Evolutionary conservation across 176 grass and related monocot species (phyloP), one percentile per base, ranked within the genome.

Genomic region (Otatea glauca): DNA sequence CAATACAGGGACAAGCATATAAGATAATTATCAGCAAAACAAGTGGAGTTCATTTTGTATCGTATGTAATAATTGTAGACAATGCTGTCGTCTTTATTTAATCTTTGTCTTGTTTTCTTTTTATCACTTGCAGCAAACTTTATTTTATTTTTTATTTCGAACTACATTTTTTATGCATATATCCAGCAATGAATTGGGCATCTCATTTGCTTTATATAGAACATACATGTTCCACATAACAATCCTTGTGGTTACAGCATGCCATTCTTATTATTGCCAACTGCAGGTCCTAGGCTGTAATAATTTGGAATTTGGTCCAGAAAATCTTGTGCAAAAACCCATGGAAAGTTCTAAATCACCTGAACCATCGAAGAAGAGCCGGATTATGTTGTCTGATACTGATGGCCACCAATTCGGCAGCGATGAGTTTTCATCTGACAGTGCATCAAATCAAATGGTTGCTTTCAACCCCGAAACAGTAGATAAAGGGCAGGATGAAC

Each of bases 341-440:
- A 91, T 87, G 89, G 84, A 87, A 66, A 87, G 60, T 80, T 83
- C 84, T 61, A 91, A 80, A 80, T 78, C 85, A 56, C 77, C 83
- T 54, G 85, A 87, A 69, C 72, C 68, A 68, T 80, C 70, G 32
- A 91, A 87, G 85, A 87, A 80, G 48, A 79, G 79, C 45, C 68
- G 1, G 49, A 37, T 77, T 78, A 54, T 77, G 27, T 70, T 45
- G 34, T 83, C 78, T 72, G 88, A 76, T 60, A 42, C 29, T 16
- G 81, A 69, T 69, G 85, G 69, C 2, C 49, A 64, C 6, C 74
- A 82, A 86, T n/a, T 78, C 35, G 80, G 87, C 24, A 87, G 54
- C 8, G 80, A 87, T 0, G 75, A 62, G 15, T 87, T 91, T 55
- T 73, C 58, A 17, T 82, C 88, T 78, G 88, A 86, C 82, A 67